These are phyloP conservation scores for Termitomyces sp. DNA, from an alignment of 768 basidiomycete genomes.

Conservation along the genomic window DNA sequence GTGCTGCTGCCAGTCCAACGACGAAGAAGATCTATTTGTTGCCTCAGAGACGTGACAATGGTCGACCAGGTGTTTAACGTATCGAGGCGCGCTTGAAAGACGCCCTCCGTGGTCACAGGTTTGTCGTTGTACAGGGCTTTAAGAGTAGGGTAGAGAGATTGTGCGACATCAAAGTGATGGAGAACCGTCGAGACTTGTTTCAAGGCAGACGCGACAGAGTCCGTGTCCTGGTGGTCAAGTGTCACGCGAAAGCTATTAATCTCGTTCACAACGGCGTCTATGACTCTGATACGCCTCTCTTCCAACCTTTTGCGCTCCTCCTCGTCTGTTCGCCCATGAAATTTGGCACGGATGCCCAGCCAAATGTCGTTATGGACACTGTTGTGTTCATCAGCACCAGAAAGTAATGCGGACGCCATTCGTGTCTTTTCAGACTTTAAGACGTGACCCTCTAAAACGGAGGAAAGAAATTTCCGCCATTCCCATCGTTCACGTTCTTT, in stretches of 20 bases:
- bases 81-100: slow-evolving; percentile 80
- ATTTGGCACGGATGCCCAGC: slow-evolving; percentile 85
- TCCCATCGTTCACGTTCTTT: slow-evolving; percentile 82
- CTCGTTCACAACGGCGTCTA: slow-evolving; percentile 83
- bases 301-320: slow-evolving; percentile 82
- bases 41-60: slow-evolving; percentile 79
- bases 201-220: slow-evolving; percentile 42
- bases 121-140: slow-evolving; percentile 80
- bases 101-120: slow-evolving; percentile 54
- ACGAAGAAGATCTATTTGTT: slow-evolving; percentile 74
- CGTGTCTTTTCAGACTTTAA: slow-evolving; percentile 93
- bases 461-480: slow-evolving; percentile 95
- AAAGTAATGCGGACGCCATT: slow-evolving; percentile 75
- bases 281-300: slow-evolving; percentile 74
- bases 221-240: slow-evolving; percentile 25
- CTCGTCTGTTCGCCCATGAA: slow-evolving; percentile 72
- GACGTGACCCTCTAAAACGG: slow-evolving; percentile 91
- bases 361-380: slow-evolving; percentile 70
- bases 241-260: slow-evolving; percentile 69
- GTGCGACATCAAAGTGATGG: slow-evolving; percentile 72
- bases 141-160: slow-evolving; percentile 82
- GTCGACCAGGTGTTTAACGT: slow-evolving; percentile 91
- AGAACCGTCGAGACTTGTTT: slow-evolving; percentile 63
- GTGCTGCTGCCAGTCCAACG: slow-evolving; percentile 94
- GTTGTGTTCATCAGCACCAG: slow-evolving; percentile 64